Percentiles rank a stretch among this genome's conserved stretches.
Conservation (phyloP, 106 monocot genomes). For the Apostasia shenzhenica region DNA sequence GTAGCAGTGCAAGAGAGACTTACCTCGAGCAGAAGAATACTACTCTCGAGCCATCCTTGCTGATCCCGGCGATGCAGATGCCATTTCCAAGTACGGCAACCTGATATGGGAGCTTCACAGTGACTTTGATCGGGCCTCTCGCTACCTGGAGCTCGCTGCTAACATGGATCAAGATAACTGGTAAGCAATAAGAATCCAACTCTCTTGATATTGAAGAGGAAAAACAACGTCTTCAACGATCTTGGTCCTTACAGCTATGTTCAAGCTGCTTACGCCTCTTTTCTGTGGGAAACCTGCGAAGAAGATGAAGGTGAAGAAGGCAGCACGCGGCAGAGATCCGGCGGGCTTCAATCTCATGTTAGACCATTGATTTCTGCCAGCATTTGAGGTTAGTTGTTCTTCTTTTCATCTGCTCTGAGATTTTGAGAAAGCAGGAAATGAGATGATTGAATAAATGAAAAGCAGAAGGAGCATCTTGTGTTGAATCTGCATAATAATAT, state of each 20-base stretch:
- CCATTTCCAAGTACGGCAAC: constrained; percentile 65
- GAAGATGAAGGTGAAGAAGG: constrained; percentile 11
- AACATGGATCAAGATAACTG: not conserved
- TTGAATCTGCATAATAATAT: no score
- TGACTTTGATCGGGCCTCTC: constrained; percentile 55
- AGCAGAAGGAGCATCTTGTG: no score
- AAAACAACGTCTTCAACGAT: not conserved
- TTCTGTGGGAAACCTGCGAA: constrained; percentile 53
- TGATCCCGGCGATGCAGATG: constrained; percentile 64
- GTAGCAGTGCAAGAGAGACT: constrained; percentile 44
- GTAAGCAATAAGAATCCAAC: not conserved
- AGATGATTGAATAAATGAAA: no score
- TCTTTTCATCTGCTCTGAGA: no score
- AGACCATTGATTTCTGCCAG: constrained; percentile 20
- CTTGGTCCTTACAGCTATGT: constrained; percentile 25
- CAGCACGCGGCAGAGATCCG: not conserved
- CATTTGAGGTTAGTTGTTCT: not conserved
- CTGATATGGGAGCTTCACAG: constrained; percentile 66
- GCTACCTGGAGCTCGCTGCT: constrained; percentile 57
- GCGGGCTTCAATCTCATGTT: constrained; percentile 9
- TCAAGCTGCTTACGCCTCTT: constrained; percentile 49
- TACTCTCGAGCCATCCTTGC: constrained; percentile 72
- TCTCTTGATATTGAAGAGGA: not conserved
- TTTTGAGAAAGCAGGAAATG: no score
- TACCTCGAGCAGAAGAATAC: constrained; percentile 59